Evolutionary conservation across 306 rosid species (phyloP).

Genomic region (Lotus japonicus): DNA sequence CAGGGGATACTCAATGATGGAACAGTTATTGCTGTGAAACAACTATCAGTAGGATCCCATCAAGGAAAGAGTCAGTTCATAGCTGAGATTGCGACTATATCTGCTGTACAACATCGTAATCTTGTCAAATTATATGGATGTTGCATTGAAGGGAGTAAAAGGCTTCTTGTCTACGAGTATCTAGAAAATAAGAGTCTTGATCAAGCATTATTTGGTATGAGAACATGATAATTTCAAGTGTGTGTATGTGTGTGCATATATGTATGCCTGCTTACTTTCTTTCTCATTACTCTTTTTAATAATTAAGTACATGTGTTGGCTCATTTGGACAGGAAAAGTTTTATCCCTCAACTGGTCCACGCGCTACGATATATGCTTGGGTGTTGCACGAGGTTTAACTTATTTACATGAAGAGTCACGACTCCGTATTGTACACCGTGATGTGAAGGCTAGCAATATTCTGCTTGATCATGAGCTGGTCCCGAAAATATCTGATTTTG

Average conservation of each 20-base stretch:
- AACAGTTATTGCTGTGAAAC: constrained; percentile 73
- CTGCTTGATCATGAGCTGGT: constrained; percentile 53
- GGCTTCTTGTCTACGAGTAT: constrained; percentile 77
- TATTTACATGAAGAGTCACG: constrained; percentile 78
- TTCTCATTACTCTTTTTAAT: neutral
- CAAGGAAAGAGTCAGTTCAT: constrained; percentile 83
- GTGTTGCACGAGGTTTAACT: constrained; percentile 71
- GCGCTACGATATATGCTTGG: constrained; percentile 63
- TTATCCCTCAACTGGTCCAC: constrained; percentile 56
- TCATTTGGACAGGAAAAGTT: constrained; percentile 34
- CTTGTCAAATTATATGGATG: constrained; percentile 73
- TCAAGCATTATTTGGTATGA: constrained; percentile 80
- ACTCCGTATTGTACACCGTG: constrained; percentile 70
- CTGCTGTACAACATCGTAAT: constrained; percentile 82
- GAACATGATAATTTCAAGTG: neutral
- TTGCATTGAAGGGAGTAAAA: constrained; percentile 60
- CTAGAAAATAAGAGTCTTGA: constrained; percentile 81
- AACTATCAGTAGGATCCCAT: constrained; percentile 64
- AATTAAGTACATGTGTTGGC: neutral
- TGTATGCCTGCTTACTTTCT: neutral
- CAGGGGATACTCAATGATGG: constrained; percentile 81
- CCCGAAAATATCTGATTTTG: constrained; percentile 83
- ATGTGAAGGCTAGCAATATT: constrained; percentile 81
- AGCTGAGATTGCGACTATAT: constrained; percentile 78
- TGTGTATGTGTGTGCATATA: too few species aligned